Conservation (phyloP, 306 rosid species). For the Prinsepia uniflora region DNA sequence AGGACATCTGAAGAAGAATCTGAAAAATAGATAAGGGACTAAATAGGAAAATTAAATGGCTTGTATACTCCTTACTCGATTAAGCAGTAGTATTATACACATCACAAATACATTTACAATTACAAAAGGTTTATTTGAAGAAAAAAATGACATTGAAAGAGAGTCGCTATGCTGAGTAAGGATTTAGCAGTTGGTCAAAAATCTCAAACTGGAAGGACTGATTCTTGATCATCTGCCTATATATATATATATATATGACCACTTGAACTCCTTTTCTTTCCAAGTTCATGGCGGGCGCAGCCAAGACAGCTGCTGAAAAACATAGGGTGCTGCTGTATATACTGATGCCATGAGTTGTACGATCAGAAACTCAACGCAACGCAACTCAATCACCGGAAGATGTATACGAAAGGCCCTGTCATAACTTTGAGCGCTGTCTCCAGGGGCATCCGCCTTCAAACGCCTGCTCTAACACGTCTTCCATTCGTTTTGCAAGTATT, state of each 20-base stretch:
- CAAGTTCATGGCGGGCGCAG: slow-evolving; percentile 1
- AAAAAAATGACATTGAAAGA: neutral
- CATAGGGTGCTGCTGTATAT: too few relatives aligned
- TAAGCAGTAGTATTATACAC: slow-evolving; percentile 30
- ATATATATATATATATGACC: neutral
- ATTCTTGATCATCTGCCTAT: neutral
- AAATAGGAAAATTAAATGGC: too few relatives aligned
- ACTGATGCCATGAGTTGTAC: neutral
- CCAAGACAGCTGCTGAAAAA: slow-evolving; percentile 9
- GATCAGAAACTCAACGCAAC: neutral
- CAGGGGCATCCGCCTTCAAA: slow-evolving; percentile 83
- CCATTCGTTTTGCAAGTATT: slow-evolving; percentile 69
- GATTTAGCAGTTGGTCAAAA: slow-evolving; percentile 15
- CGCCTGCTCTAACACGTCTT: slow-evolving; percentile 75
- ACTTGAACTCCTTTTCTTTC: too few relatives aligned
- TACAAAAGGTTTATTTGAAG: neutral
- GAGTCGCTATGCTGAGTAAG: neutral
- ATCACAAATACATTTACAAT: slow-evolving; percentile 14
- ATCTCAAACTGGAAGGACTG: neutral
- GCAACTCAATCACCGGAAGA: slow-evolving; percentile 5
- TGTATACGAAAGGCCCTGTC: slow-evolving; percentile 18
- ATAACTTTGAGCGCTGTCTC: slow-evolving; percentile 69
- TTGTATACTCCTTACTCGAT: too few relatives aligned
- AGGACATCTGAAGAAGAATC: too few relatives aligned
- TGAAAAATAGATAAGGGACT: too few relatives aligned